Base-by-base conservation (phyloP, 2,329 filamentous ascomycete genomes). In the Fusarium solani-melongenae region DNA sequence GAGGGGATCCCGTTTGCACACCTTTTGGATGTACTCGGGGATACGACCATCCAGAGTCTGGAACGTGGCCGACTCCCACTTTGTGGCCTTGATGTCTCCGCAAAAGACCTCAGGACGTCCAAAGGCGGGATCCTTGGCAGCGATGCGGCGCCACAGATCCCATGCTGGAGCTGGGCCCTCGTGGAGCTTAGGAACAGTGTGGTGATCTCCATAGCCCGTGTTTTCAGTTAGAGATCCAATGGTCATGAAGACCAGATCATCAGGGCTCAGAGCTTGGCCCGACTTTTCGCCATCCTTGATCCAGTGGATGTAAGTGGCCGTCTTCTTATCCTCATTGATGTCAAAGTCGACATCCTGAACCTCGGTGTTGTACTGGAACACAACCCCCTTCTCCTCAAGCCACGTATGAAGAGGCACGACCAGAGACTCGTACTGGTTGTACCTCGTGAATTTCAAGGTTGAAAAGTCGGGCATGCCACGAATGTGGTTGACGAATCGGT, bases 41-140 rank as follows among this genome's bases (percentile, higher is more conserved):
- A 75, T 75, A 15, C 70, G 70, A 36, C 76, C 76, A 41, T 81
- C 79, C 6, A 84, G 74, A 0, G 84, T 86, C 12, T 76, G 79
- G 29, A 84, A 78, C 6, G 84, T 84, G 33, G 85, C 85, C 0
- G 81, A 83, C 64, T 82, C 81, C 77, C 84, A 80, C 27, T 81
- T 82, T 8, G 82, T 83, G 46, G 65, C 62, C 11, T 62, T 27
- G 22, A 69, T 71, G 27, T 71, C 24, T 27, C 62, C 59, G 24
- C 66, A 59, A 29, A 71, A 69, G 36, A 71, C 69, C 5, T 71
- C 69, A 15, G 69, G 69, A 10, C 46, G 69, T 10, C 69, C 69
- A 53, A 71, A 69, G 10, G 49, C 59, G 2, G 49, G 33, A 39
- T 69, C 62, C 24, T 66, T 71, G 24, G 69, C 34, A 8, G 69